phyloP scores from a whole-genome alignment of 805 yeast genomes.

The Candida namnaoensis region DNA sequence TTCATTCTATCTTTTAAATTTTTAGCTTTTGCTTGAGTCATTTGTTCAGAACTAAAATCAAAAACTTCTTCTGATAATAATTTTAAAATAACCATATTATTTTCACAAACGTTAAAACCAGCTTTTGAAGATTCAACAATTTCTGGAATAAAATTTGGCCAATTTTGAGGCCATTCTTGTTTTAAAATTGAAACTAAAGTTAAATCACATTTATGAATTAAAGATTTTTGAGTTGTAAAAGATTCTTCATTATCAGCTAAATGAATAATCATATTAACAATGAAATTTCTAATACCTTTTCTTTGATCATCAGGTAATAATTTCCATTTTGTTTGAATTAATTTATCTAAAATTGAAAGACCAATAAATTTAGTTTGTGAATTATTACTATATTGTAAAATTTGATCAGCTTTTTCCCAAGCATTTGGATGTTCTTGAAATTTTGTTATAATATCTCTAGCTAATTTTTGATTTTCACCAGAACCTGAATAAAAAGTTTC shows the following conservation, averaged over 20 bases:
- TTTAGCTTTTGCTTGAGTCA: conserved; percentile 92
- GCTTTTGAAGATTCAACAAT: conserved; percentile 77
- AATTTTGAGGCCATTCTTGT: conserved; percentile 98
- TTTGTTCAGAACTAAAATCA: conserved; percentile 89
- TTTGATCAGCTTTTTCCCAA: conserved; percentile 91
- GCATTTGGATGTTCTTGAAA: conserved; percentile 94
- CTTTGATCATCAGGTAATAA: conserved; percentile 83
- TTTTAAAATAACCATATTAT: conserved; percentile 88
- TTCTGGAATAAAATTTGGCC: conserved; percentile 97
- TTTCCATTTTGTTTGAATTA: conserved; percentile 92
- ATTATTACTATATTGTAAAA: conserved; percentile 67
- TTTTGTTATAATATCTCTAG: conserved; percentile 63
- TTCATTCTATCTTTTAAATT: conserved; percentile 76
- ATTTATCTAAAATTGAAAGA: conserved; percentile 77
- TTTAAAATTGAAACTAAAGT: conserved; percentile 90
- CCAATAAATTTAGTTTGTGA: conserved; percentile 92
- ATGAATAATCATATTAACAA: conserved; percentile 87
- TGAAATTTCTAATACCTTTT: conserved; percentile 86
- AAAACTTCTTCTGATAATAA: conserved; percentile 92
- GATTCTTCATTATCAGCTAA: conserved; percentile 77
- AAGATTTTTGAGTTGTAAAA: conserved; percentile 65
- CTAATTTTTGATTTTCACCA: conserved; percentile 57
- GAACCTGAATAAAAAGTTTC: conserved; percentile 76
- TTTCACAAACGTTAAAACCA: conserved; percentile 91
- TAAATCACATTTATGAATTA: conserved; percentile 88